Base-by-base conservation (phyloP, 1,284 basidiomycete species). In the Austroboletus novae-zelandiae region DNA sequence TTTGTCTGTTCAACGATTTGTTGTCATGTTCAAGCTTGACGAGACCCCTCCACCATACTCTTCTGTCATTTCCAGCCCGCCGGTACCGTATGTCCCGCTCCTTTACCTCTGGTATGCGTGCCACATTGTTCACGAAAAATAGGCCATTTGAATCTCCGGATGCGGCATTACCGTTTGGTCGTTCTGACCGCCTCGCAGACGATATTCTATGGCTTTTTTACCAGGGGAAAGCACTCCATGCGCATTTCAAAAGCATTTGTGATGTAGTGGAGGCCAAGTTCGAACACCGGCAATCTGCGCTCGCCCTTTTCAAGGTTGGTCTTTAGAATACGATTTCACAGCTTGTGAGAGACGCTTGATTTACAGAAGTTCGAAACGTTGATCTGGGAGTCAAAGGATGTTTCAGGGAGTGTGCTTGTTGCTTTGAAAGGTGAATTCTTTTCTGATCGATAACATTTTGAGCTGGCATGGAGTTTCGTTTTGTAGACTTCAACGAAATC, bases 21-120 rank as follows among this genome's bases (percentile, higher is more conserved):
- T 27, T 27, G 27, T 27, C 27, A 35, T 15, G 35, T 34, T 29
- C 45, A 51, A 51, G 55, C 31, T 39, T 31, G 54, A 23, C 9
- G 57, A 57, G 11, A 55, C 32, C 42, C 58, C 58, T 40, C 58
- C 58, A 37, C 60, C 55, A 11, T 59, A 59, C 36, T 61, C 55
- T 36, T 29, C 45, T 25, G 40, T 47, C n/a, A 35, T 29, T 18
- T 14, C 41, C 4, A 6, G 31, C 39, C 31, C 39, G 34, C 27
- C 18, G 14, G 31, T 35, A 2, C 31, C 17, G 58, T 59, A 29
- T 6, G 57, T 61, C 14, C 11, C 5, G 4, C 11, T 25, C 4
- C 34, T 18, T 3, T 32, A 27, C 18, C 2, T 40, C n/a, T 23
- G 11, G 3, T 9, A 4, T n/a, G 20, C 25, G 6, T 15, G 27